Conservation (phyloP, 352 stramenopile species). For the Pythium pyrilobum region DNA sequence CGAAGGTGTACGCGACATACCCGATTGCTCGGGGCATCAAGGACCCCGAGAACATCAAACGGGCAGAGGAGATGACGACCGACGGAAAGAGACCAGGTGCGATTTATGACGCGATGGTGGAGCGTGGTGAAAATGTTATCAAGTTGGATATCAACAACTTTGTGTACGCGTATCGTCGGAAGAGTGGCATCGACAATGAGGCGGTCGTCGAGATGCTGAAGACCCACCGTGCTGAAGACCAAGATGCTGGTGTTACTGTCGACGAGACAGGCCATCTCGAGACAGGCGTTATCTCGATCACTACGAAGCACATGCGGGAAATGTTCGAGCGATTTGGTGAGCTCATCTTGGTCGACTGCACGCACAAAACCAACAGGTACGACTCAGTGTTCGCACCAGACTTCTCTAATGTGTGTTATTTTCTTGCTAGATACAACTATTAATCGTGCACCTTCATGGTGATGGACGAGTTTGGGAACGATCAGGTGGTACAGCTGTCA, state of each 20-base stretch:
- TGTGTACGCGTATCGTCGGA: not conserved
- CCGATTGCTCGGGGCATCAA: not conserved
- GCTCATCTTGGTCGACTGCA: slow-evolving; percentile 2
- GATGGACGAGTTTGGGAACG: slow-evolving; percentile 6
- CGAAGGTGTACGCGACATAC: not conserved
- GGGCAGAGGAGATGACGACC: too few relatives aligned
- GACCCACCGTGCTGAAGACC: not conserved
- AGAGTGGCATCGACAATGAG: not conserved
- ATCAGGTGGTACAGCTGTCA: slow-evolving; percentile 5
- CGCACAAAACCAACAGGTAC: slow-evolving; percentile 14
- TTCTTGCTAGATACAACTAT: slow-evolving; percentile 6
- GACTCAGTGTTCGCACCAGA: not conserved
- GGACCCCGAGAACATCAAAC: not conserved
- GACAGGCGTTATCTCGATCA: slow-evolving; percentile 1
- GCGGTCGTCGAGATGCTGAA: not conserved
- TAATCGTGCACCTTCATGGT: slow-evolving; percentile 7
- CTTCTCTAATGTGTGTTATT: not conserved
- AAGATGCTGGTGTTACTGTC: not conserved
- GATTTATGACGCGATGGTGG: not conserved
- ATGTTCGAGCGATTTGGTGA: not conserved
- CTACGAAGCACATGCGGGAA: not conserved
- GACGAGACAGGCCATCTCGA: not conserved
- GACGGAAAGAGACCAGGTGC: too few relatives aligned
- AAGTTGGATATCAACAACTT: not conserved
- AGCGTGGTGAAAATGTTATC: not conserved